phyloP scores from a whole-genome alignment of 306 rosid species.

The Cicer chorassanicum region DNA sequence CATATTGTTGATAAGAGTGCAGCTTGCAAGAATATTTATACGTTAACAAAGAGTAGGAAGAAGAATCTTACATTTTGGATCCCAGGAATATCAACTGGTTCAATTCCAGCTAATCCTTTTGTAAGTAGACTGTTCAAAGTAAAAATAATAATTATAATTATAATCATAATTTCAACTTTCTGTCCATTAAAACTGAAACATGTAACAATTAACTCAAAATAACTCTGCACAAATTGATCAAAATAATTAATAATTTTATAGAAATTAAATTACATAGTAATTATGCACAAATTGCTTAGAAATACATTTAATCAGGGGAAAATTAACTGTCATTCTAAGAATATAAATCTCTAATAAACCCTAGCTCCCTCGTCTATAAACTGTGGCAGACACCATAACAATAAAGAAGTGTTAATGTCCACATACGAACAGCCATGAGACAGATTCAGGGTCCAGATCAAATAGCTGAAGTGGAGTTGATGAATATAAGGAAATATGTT shows the following conservation, averaged over 20 bases:
- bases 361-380: background rate
- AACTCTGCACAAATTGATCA: background rate
- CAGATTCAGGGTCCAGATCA: background rate
- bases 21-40: constrained; percentile 10
- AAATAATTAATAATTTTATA: background rate
- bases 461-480: background rate
- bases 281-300: background rate
- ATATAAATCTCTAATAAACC: background rate
- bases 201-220: background rate
- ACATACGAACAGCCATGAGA: background rate
- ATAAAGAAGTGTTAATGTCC: background rate
- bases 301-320: background rate
- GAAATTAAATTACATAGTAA: background rate
- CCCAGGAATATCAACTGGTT: constrained; percentile 63
- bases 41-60: constrained; percentile 10
- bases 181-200: background rate
- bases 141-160: background rate
- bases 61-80: constrained; percentile 59
- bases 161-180: constrained; percentile 14
- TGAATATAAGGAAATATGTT: background rate
- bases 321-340: background rate
- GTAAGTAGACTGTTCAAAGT: constrained; percentile 58
- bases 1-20: background rate
- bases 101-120: constrained; percentile 78
- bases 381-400: background rate